Conservation (phyloP, 495 filamentous ascomycete species). For the Aspergillus taichungensis region DNA sequence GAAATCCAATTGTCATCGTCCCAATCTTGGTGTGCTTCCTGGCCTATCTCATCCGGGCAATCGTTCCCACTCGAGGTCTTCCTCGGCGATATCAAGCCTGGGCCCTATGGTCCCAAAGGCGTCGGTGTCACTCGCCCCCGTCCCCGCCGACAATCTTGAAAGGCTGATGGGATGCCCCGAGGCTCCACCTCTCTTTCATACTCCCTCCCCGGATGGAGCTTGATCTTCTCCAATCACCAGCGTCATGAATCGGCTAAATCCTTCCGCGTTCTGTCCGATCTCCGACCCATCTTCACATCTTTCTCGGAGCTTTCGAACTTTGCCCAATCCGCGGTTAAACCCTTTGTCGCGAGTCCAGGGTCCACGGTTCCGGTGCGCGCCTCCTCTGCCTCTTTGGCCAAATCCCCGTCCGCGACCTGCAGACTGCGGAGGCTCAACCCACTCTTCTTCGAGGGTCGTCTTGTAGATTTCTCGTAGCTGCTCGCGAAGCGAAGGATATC, state of each 20-base stretch:
- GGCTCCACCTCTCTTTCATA: too few species aligned
- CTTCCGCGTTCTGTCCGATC: constrained; percentile 26
- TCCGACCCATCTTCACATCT: constrained; percentile 31
- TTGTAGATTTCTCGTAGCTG: constrained; percentile 45
- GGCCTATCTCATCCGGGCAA: too few species aligned
- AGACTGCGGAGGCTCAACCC: constrained; percentile 24
- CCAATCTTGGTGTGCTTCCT: too few species aligned
- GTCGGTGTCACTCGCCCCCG: too few species aligned
- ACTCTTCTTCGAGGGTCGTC: constrained; percentile 40
- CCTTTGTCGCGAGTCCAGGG: constrained; percentile 40
- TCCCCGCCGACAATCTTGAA: too few species aligned
- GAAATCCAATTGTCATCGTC: too few species aligned
- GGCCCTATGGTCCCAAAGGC: too few species aligned
- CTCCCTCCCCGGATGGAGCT: too few species aligned
- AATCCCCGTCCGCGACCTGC: constrained; percentile 14
- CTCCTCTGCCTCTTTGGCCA: constrained; percentile 43
- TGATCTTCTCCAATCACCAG: constrained; percentile 21
- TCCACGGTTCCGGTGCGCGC: constrained; percentile 30
- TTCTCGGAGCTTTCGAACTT: constrained; percentile 31
- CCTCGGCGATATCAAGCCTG: too few species aligned
- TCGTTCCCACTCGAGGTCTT: too few species aligned
- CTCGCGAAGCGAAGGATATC: constrained; percentile 41
- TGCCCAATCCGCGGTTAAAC: constrained; percentile 35
- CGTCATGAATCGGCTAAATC: constrained; percentile 33
- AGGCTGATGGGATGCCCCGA: too few species aligned